Base-by-base conservation (phyloP, 1,284 basidiomycete species). In the Ganoderma meredithae region DNA sequence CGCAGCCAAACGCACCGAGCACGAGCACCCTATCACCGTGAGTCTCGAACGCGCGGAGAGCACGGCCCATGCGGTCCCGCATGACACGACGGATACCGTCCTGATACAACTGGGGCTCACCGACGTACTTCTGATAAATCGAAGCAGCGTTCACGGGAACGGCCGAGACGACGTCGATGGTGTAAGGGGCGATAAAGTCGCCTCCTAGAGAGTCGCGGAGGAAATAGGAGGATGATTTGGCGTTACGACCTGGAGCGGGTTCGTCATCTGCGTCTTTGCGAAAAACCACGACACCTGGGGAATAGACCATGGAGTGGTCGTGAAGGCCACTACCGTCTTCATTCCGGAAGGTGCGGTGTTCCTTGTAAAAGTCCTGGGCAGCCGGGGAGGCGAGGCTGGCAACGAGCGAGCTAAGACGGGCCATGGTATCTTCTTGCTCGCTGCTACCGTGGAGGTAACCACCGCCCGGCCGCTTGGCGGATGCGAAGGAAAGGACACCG, bases 231-330 rank as follows among this genome's bases (percentile, higher is more conserved):
- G 55, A 44, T 33, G 55, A 55, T 60, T 59, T 66, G 56, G 64
- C 67, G 19, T 69, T 65, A 27, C n/a, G 62, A 52, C 53, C 56
- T 53, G 69, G 61, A 41, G 56, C 55, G 36, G 25, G 69, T n/a
- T 55, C 58, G 62, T 78, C 75, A 68, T 80, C 79, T 39, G 65
- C 67, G 65, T 86, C 85, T 66, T 80, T 79, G n/a, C 85, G 80
- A 75, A 87, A 81, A n/a, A 82, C 81, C 44, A 83, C 79, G 33
- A 87, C 81, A 39, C 79, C 80, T 17, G 86, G 85, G 22, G 83
- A 83, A 72, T 85, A 87, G 27, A 87, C 79, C 78, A 87, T 82
- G 19, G 85, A 81, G 69, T 86, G 82, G 60, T 85, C 82, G 60
- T 84, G 80, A 33, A 85, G 74, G 41, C 81, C 82, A 27, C 79